Evolutionary conservation across 768 basidiomycete species (phyloP).

Genomic region (Asterophora lycoperdoides): DNA sequence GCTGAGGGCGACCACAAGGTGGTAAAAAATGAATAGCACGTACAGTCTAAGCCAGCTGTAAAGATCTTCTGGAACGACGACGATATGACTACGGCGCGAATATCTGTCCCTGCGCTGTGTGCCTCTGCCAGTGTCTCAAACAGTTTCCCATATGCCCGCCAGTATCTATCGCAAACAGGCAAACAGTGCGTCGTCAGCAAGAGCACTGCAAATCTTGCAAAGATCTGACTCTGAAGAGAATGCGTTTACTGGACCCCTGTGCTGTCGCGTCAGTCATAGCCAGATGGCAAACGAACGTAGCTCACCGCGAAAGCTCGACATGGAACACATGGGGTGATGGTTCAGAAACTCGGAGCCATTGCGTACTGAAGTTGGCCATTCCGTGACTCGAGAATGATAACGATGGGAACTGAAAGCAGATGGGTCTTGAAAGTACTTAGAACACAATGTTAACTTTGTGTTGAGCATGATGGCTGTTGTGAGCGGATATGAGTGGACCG

Average conservation of each 20-base stretch:
- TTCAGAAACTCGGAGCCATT: conserved; percentile 47
- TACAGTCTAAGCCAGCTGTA: conserved; percentile 82
- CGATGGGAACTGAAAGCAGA: too few species aligned
- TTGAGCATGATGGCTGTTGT: too few species aligned
- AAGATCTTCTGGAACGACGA: conserved; percentile 70
- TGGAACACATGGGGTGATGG: conserved; percentile 41
- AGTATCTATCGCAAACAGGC: conserved; percentile 56
- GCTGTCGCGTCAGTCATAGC: background rate
- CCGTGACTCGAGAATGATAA: too few species aligned
- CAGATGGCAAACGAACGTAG: background rate
- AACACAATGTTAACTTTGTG: too few species aligned
- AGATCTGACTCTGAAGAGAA: conserved; percentile 45
- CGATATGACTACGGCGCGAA: conserved; percentile 70
- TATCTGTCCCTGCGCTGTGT: conserved; percentile 34
- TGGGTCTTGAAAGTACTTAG: too few species aligned
- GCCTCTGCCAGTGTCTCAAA: conserved; percentile 54
- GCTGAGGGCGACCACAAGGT: background rate
- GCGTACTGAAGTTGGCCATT: conserved; percentile 18
- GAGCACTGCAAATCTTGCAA: too few species aligned
- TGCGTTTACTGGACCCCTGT: conserved; percentile 64
- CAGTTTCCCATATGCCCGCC: conserved; percentile 60
- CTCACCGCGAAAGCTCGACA: conserved; percentile 42
- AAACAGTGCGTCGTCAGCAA: background rate
- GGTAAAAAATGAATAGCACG: conserved; percentile 15
- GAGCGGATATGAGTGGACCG: too few species aligned